Evolutionary conservation across 129 eudicot species (phyloP).

Genomic region (Heracleum sosnowskyi): DNA sequence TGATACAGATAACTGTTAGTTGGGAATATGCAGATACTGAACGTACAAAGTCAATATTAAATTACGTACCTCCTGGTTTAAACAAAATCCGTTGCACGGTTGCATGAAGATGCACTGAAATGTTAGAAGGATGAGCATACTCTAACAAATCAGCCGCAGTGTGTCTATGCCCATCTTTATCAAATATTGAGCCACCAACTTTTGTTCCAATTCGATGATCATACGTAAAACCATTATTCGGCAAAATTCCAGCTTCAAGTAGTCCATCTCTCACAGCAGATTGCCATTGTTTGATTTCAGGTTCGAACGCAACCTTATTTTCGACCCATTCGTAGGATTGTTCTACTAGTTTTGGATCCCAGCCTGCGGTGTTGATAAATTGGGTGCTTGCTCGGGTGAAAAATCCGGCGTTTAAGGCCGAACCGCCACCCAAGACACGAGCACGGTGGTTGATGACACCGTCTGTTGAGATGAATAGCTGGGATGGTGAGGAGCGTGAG

Average conservation of each 20-base stretch:
- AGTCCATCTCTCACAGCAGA: conserved; percentile 68
- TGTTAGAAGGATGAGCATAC: conserved; percentile 48
- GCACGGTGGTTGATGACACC: neutral
- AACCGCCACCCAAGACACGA: neutral
- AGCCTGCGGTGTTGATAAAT: neutral
- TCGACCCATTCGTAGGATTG: neutral
- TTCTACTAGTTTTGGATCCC: neutral
- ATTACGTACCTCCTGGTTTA: neutral
- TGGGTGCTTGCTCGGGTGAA: neutral
- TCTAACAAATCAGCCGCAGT: conserved; percentile 83
- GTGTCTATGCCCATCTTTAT: conserved; percentile 31
- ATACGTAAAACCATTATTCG: conserved; percentile 53
- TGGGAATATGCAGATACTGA: neutral
- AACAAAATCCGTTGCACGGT: conserved; percentile 58
- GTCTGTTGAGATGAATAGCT: neutral
- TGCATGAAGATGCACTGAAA: conserved; percentile 47
- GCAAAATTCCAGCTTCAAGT: conserved; percentile 55
- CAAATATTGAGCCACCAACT: conserved; percentile 2
- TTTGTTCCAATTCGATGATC: conserved; percentile 67
- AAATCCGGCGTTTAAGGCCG: neutral
- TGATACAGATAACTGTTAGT: no score
- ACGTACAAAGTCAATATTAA: neutral
- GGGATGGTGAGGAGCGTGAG: neutral
- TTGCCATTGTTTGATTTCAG: conserved; percentile 58
- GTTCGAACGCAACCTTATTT: conserved; percentile 44